Base-by-base conservation (phyloP, 1,284 basidiomycete genomes). In the Neotropicomus parvogracilis region DNA sequence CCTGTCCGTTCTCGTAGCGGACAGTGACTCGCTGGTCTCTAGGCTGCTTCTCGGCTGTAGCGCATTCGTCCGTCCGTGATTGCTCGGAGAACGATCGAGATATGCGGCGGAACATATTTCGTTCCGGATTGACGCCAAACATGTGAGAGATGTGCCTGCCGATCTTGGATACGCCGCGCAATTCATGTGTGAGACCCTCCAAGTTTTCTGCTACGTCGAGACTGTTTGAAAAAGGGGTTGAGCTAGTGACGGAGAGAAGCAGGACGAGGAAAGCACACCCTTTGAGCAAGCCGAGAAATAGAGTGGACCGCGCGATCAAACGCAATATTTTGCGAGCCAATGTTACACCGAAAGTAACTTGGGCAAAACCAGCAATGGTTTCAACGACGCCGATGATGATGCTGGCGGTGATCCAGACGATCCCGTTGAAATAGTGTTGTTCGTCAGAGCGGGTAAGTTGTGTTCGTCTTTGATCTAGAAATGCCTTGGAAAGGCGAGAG, bases 301-400 rank as follows among this genome's bases (percentile, higher is more conserved):
- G 58, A 54, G 68, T 74, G 1, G 70, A 74, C 32, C 84, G 72
- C 3, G 74, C 71, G 12, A 81, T 42, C 46, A 83, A 65, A 35
- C 83, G 72, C 32, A 89, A 55, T 28, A 82, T 68, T 17, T 85
- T 74, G 36, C 87, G 71, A 10, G 74, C 70, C 8, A 88, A 56
- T 1, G 71, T 68, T 10, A 75, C 54, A 0, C 72, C 74, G 57
- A 86, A 87, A 4, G 70, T 70, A 26, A 70, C 72, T 8, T 67
- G 63, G 1, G 74, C 75, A 55, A 87, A 88, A 0, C 85, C 87
- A n/a, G 83, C 57, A 8, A 80, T 60, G 4, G 76, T 79, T 63
- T 90, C 87, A 36, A 82, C 62, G 3, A 76, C 75, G 6, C 84
- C 83, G 13, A 88, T 59, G 57, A 79, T 76, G 45, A 85, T 61